phyloP scores from a whole-genome alignment of 768 basidiomycete genomes.

The Mrakia frigida region DNA sequence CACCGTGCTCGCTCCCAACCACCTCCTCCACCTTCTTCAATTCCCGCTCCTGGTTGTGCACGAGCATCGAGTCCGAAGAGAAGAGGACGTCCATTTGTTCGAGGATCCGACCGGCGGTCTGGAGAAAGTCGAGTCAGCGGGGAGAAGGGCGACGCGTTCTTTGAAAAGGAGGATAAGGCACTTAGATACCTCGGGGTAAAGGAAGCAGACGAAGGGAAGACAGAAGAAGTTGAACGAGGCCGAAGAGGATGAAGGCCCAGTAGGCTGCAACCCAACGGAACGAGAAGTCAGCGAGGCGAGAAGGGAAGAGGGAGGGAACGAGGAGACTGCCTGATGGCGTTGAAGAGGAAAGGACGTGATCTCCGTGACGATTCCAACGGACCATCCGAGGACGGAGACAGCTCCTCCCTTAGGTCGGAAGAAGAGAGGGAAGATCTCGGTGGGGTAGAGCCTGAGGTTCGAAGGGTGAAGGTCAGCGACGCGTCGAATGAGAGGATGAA shows the following conservation, averaged over 20 bases:
- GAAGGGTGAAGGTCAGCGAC: not conserved
- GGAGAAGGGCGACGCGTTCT: too few species aligned
- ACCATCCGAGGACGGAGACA: slow-evolving; percentile 32
- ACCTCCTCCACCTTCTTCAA: slow-evolving; percentile 2
- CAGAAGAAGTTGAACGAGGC: slow-evolving; percentile 18
- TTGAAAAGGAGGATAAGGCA: not conserved
- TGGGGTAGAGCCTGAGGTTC: slow-evolving; percentile 29
- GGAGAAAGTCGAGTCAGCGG: not conserved
- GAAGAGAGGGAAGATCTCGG: slow-evolving; percentile 35
- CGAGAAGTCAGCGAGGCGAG: not conserved
- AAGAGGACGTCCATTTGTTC: slow-evolving; percentile 31
- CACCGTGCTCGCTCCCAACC: slow-evolving; percentile 23
- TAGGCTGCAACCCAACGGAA: not conserved
- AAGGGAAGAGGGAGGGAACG: slow-evolving; percentile 23
- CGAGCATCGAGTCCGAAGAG: slow-evolving; percentile 17
- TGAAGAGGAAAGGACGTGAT: slow-evolving; percentile 37
- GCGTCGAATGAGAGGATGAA: not conserved
- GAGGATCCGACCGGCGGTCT: slow-evolving; percentile 21
- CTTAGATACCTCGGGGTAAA: slow-evolving; percentile 6
- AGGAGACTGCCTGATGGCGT: slow-evolving; percentile 33
- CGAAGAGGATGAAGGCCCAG: slow-evolving; percentile 31
- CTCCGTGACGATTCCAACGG: slow-evolving; percentile 33
- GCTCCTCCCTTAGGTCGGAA: slow-evolving; percentile 35
- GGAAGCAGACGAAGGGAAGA: slow-evolving; percentile 28
- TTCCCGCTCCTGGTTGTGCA: slow-evolving; percentile 28